Evolutionary conservation across 1,139 yeast genomes (phyloP).

Genomic region (Yamadazyma triangularis): DNA sequence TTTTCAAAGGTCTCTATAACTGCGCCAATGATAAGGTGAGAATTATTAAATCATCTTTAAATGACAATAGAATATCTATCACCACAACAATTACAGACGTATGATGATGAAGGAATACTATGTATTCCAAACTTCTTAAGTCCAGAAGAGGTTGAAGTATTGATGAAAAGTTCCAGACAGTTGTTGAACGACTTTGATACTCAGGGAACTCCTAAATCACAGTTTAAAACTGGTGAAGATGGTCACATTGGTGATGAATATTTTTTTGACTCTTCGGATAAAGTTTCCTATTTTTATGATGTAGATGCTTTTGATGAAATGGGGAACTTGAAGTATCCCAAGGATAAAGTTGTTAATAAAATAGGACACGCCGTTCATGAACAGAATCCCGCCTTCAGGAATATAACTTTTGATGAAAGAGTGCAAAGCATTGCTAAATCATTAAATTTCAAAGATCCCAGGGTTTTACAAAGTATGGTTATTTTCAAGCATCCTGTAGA

Average conservation of each 20-base stretch:
- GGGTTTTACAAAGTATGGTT: conserved; percentile 75
- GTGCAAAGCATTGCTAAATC: conserved; percentile 50
- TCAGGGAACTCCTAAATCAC: conserved; percentile 63
- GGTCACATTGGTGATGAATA: conserved; percentile 72
- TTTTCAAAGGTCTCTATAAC: too few relatives aligned
- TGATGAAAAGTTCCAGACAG: conserved; percentile 40
- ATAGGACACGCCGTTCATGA: conserved; percentile 77
- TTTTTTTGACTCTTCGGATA: conserved; percentile 66
- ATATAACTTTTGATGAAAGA: conserved; percentile 48
- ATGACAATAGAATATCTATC: conserved; percentile 15
- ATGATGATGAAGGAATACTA: conserved; percentile 57
- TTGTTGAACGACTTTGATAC: conserved; percentile 50
- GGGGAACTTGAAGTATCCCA: conserved; percentile 50
- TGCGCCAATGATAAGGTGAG: too few relatives aligned
- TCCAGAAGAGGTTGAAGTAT: conserved; percentile 29
- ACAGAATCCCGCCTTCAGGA: conserved; percentile 41
- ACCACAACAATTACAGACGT: conserved; percentile 39
- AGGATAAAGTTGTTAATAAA: conserved; percentile 62
- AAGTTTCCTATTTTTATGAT: conserved; percentile 67
- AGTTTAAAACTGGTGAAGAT: conserved; percentile 62
- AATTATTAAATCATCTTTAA: too few relatives aligned
- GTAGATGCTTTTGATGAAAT: conserved; percentile 58
- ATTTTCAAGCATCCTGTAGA: conserved; percentile 67
- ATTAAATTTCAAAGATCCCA: conserved; percentile 56
- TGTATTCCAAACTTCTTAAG: conserved; percentile 55